These are phyloP conservation scores for Blastomyces emzantsi DNA, from an alignment of 2,329 filamentous ascomycete species.

Conservation along the genomic window DNA sequence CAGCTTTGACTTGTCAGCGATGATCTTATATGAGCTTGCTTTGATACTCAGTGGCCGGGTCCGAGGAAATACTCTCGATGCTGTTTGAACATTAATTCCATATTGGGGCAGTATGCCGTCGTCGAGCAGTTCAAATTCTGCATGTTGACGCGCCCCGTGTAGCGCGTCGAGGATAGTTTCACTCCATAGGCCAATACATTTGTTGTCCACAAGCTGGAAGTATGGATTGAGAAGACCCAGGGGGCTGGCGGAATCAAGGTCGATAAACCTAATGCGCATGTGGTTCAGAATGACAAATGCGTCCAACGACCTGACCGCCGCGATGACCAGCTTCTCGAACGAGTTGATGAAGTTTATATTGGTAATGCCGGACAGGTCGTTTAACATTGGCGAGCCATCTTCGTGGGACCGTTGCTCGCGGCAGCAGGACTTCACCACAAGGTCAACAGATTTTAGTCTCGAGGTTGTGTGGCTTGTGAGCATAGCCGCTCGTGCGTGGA, in stretches of 20 bases:
- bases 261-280: constrained; percentile 64
- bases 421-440: constrained; percentile 68
- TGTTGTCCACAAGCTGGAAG: constrained; percentile 53
- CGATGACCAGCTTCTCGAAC: constrained; percentile 60
- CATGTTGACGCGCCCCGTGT: constrained; percentile 48
- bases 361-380: constrained; percentile 61
- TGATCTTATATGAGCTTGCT: constrained; percentile 32
- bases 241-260: constrained; percentile 64
- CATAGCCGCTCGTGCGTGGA: constrained; percentile 44
- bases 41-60: constrained; percentile 34
- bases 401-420: constrained; percentile 30
- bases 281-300: constrained; percentile 52
- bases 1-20: constrained; percentile 32
- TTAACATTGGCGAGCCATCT: constrained; percentile 36
- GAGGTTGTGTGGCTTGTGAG: constrained; percentile 38
- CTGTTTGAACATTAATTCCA: constrained; percentile 25
- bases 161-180: constrained; percentile 56
- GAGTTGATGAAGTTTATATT: constrained; percentile 63
- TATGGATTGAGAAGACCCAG: constrained; percentile 60
- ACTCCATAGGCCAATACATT: constrained; percentile 64
- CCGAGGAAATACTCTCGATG: constrained; percentile 31
- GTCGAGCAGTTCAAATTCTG: constrained; percentile 52
- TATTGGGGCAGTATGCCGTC: constrained; percentile 50
- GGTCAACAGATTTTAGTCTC: constrained; percentile 55
- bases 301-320: constrained; percentile 52